Conservation (phyloP, 139 green algal genomes). For the Chlamydomonas applanata region DNA sequence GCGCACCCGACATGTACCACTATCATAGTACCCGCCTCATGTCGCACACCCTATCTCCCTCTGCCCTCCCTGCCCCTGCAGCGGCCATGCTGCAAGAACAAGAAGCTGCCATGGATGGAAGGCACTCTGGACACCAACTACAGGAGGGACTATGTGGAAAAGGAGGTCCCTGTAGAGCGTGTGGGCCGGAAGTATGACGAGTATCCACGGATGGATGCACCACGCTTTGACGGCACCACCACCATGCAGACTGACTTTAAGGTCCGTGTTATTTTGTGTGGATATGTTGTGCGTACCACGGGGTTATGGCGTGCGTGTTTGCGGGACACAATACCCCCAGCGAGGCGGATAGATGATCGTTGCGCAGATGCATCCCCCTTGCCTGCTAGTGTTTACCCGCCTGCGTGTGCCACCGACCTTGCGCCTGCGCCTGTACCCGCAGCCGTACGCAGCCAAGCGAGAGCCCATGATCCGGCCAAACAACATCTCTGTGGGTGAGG, state of each 20-base stretch:
- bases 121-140: slow-evolving; percentile 14
- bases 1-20: no score
- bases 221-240: slow-evolving; percentile 7
- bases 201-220: not conserved
- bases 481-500: not conserved
- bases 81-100: slow-evolving; percentile 12
- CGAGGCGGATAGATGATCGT: no score
- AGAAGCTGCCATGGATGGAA: slow-evolving; percentile 8
- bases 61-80: no score
- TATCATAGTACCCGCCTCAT: no score
- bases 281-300: no score
- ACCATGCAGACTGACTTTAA: slow-evolving; percentile 15
- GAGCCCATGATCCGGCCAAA: slow-evolving; percentile 6
- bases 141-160: slow-evolving; percentile 9
- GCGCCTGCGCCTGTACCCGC: not conserved
- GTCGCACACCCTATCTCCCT: no score
- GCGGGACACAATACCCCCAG: no score
- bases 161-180: slow-evolving; percentile 7
- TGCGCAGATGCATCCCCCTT: no score
- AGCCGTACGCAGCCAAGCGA: not conserved
- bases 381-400: no score
- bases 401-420: no score
- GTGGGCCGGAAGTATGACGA: not conserved
- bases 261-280: not conserved
- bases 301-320: no score